Conservation (phyloP, 78 protist genomes). For the Dictyostelium intermedium region DNA sequence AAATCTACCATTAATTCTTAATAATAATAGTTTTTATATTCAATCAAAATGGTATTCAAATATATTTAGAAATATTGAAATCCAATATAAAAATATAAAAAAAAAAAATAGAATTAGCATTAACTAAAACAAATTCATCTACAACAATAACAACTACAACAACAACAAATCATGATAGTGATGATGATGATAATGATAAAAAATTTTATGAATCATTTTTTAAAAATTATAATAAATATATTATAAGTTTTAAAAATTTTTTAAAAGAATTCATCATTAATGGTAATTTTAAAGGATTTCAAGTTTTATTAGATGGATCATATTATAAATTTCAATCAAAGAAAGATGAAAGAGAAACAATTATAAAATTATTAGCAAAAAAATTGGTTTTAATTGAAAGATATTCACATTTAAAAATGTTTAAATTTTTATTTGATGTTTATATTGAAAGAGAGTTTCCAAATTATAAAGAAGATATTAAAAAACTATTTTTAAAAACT, state of each 20-base stretch:
- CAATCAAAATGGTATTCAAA: background rate
- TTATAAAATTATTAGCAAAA: background rate
- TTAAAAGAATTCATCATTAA: background rate
- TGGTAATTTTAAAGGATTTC: background rate
- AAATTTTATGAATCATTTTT: background rate
- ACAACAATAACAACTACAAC: too few species aligned
- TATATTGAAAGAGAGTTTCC: background rate
- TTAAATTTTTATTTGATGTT: background rate
- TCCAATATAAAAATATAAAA: too few species aligned
- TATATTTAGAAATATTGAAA: too few species aligned
- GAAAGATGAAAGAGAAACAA: background rate
- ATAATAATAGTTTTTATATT: background rate
- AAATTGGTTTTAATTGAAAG: background rate
- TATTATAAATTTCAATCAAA: background rate
- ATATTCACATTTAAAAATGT: background rate
- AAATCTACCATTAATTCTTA: background rate
- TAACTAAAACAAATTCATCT: too few species aligned
- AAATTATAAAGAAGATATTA: background rate
- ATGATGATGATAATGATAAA: background rate
- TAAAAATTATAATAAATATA: background rate
- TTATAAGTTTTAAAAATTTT: background rate
- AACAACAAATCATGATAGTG: too few species aligned
- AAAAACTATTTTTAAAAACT: background rate
- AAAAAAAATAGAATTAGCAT: too few species aligned
- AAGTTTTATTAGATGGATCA: background rate